These are phyloP conservation scores for Acer yangbiense DNA, from an alignment of 345 rosid species.

Conservation along the genomic window DNA sequence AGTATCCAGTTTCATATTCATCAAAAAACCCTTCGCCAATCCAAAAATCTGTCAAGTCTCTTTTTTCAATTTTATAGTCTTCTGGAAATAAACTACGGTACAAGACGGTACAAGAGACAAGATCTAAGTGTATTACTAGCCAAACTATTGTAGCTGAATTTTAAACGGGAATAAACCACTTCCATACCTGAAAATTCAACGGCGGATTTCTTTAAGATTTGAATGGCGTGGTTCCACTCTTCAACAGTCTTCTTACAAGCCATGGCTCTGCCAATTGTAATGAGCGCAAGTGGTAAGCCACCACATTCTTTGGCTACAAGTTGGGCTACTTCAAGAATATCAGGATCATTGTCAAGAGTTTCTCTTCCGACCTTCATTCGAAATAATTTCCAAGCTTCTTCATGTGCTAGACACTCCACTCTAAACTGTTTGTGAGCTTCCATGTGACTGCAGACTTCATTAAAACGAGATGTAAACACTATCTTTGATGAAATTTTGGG, in stretches of 20 bases:
- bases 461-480: slow-evolving; percentile 10
- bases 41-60: slow-evolving; percentile 26
- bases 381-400: slow-evolving; percentile 10
- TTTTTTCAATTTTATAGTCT: slow-evolving; percentile 16
- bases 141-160: background rate
- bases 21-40: slow-evolving; percentile 26
- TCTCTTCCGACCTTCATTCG: background rate
- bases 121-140: background rate
- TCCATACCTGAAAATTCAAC: slow-evolving; percentile 17
- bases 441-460: slow-evolving; percentile 16
- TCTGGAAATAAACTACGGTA: slow-evolving; percentile 31
- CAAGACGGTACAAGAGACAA: background rate
- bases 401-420: background rate
- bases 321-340: background rate
- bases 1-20: slow-evolving; percentile 1
- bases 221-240: background rate
- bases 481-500: slow-evolving; percentile 7
- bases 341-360: background rate
- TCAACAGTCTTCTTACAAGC: background rate
- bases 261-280: background rate
- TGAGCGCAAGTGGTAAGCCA: background rate
- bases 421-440: background rate
- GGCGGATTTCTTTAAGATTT: background rate
- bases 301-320: background rate
- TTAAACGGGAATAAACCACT: background rate